Base-by-base conservation (phyloP, 2,329 filamentous ascomycete genomes). In the Scytalidium lignicola region DNA sequence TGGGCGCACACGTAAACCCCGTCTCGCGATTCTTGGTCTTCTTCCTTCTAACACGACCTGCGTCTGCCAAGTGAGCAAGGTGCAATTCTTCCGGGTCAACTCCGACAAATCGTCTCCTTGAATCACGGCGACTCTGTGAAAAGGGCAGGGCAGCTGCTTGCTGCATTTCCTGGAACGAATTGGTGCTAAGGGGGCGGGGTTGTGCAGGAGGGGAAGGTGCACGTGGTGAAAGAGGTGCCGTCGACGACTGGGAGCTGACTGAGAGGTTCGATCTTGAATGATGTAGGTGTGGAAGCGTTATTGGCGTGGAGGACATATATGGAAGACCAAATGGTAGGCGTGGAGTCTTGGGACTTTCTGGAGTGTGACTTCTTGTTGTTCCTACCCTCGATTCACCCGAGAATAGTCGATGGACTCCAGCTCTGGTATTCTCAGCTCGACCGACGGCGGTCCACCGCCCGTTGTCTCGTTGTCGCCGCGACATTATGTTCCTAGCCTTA, bases 1-100 rank as follows among this genome's bases (percentile, higher is more conserved):
- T 75, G 3, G 80, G 77, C 48, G 80, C 72, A 58, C 62, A 57
- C 40, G 47, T 45, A 48, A 59, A 43, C 43, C 57, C 48, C 51
- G 45, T 43, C 41, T 43, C 50, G 28, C 52, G 47, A 9, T 41
- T 32, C 48, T 17, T 42, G 32, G 44, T 58, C 47, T 51, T 67
- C 62, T 61, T 63, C 20, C 65, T 62, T 41, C 69, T 65, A 49
- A 66, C 63, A 47, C 71, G 63, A 26, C 72, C 69, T 44, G 69
- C 68, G 46, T 72, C 67, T 43, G 70, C 71, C 48, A 74, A 60
- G 20, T 71, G 65, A 28, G 71, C 72, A 2, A 80, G 61, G 49
- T 74, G 70, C 52, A 71, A 62, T 50, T 76, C 74, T 20, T 74
- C 76, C 15, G 74, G 73, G 55, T 78, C 74, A 3, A 71, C 65